A percentile compares a stretch with the other conserved stretches of the same genome.
Conservation (phyloP, 2,329 filamentous ascomycete genomes). For the Trichophyton simii region DNA sequence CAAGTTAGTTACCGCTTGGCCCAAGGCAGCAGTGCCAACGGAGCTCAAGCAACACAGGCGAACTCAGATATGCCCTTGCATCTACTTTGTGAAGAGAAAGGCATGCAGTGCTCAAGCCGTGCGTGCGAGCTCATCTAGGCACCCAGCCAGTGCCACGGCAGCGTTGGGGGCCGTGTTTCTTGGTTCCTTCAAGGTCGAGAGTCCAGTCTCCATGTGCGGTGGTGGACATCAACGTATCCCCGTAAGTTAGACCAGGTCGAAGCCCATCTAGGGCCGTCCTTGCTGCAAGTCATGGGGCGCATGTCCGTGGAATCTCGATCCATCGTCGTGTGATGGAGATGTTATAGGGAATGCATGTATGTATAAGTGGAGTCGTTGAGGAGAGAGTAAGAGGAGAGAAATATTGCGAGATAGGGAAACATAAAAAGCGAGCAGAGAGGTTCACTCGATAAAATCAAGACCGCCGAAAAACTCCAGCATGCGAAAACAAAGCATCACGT, state of each 20-base stretch:
- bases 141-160: background rate
- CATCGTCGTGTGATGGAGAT: background rate
- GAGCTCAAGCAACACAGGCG: background rate
- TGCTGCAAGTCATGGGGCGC: background rate
- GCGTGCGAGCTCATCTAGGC: background rate
- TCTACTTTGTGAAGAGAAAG: background rate
- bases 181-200: background rate
- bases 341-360: background rate
- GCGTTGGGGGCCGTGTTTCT: background rate
- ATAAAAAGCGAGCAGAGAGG: background rate
- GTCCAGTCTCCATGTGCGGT: background rate
- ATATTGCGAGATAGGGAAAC: background rate
- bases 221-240: background rate
- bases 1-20: too few species aligned
- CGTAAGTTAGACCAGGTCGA: background rate
- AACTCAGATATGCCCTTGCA: background rate
- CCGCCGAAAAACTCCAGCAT: slow-evolving; percentile 40
- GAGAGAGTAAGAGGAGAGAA: background rate
- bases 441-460: slow-evolving; percentile 32
- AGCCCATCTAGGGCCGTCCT: background rate
- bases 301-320: background rate
- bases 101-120: background rate
- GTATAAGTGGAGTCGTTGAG: background rate
- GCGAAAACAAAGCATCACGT: slow-evolving; percentile 33
- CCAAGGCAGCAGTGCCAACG: background rate